phyloP scores from a whole-genome alignment of 2,329 filamentous ascomycete genomes.

The Monilinia vaccinii-corymbosi region DNA sequence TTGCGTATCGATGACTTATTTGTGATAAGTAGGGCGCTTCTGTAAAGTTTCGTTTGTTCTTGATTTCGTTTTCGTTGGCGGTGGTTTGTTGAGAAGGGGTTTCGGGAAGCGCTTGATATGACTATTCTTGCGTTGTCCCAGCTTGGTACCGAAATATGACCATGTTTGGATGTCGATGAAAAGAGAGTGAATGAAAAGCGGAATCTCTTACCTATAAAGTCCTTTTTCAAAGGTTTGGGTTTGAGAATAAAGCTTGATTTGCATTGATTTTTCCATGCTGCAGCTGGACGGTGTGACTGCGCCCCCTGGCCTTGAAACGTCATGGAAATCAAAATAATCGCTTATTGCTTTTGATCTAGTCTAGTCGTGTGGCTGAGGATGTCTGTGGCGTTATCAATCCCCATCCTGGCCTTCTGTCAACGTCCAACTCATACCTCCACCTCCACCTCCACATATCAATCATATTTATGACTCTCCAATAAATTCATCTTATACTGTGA shows the following conservation, averaged over 20 bases:
- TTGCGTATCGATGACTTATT: neutral
- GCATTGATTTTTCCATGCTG: constrained; percentile 1
- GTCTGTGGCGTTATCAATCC: neutral
- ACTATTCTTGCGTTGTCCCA: constrained; percentile 7
- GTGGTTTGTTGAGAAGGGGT: neutral
- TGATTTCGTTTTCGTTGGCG: constrained; percentile 7
- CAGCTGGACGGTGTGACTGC: constrained; percentile 3
- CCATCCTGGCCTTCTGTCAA: neutral
- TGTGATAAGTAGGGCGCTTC: neutral
- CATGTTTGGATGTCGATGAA: constrained; percentile 8
- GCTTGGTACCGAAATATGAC: neutral
- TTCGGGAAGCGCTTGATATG: constrained; percentile 11
- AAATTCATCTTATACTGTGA: neutral
- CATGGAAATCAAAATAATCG: too few species aligned
- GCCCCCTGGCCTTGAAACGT: constrained; percentile 7
- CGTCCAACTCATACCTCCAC: constrained; percentile 6
- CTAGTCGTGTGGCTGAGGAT: neutral
- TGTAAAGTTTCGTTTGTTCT: neutral
- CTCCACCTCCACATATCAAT: neutral
- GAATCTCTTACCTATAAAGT: neutral
- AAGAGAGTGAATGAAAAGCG: neutral
- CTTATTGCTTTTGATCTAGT: neutral
- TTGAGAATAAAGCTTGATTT: constrained; percentile 8
- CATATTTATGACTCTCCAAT: neutral
- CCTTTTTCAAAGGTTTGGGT: neutral